Evolutionary conservation across 805 yeast species (phyloP), one percentile per base, ranked within the genome.

Genomic region (Citeromyces matritensis): DNA sequence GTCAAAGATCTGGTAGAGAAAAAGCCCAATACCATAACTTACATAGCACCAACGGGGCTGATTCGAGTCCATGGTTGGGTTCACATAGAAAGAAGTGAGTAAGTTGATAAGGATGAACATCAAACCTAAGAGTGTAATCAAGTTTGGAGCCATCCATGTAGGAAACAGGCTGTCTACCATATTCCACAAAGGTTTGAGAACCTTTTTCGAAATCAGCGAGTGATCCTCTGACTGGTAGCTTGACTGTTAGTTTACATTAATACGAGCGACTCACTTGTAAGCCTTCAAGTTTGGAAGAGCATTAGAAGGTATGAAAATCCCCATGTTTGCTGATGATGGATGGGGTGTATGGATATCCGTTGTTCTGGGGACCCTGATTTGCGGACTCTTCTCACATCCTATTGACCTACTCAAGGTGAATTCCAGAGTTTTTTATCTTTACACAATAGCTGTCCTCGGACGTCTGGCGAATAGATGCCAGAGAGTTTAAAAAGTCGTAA

Each of bases 1-100:
- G 52, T 86, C 97, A 51, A 86, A 84, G 0, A 96, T 86, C 51
- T 86, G 97, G 52, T 86, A 86, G 65, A 85, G 58, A 48, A 86
- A 85, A 41, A 86, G 56, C 5, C 94, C 88, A 38, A 80, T 47
- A 0, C 93, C 95, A 49, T 82, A 81, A 29, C 75, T 57, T 41
- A 69, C 66, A 48, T 79, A 82, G 11, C 76, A 66, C 94, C 93
- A 82, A 23, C 65, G 51, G 5, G 97, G 95, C 9, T 68, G 60
- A 3, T 58, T 60, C n/a, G 45, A 47, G 30, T 69, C 53, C 36
- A 83, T 62, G 34, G 63, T 56, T 3, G 94, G 94, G 48, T 85
- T 91, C 40, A 62, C 75, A 46, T 69, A 73, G 39, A 84, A 64
- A 15, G 79, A 82, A 5, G 79, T 59, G 5, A 64, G 32, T 35